These are phyloP conservation scores for Xanthoconium purpureum DNA, from an alignment of 768 basidiomycete species.

Conservation along the genomic window DNA sequence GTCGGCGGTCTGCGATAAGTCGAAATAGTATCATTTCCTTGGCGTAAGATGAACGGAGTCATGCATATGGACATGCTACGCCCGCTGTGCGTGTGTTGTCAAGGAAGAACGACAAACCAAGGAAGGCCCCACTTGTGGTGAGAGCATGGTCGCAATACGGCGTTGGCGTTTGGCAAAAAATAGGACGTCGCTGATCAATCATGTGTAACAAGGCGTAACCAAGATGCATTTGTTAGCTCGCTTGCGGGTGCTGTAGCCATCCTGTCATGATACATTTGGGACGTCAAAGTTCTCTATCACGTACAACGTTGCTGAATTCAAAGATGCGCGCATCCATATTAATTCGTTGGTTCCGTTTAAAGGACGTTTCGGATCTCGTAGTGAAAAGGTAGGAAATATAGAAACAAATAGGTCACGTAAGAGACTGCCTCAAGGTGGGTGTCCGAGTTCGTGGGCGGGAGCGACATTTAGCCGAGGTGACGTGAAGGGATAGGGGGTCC, in stretches of 20 bases:
- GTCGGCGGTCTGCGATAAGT: background rate
- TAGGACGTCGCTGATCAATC: too few species aligned
- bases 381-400: background rate
- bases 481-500: slow-evolving; percentile 1
- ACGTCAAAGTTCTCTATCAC: background rate
- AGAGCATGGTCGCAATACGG: too few species aligned
- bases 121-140: too few species aligned
- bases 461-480: slow-evolving; percentile 9
- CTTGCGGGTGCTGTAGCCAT: too few species aligned
- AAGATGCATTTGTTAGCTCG: too few species aligned
- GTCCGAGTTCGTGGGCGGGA: slow-evolving; percentile 4
- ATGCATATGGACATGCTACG: background rate
- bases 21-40: too few species aligned
- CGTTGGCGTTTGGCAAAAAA: too few species aligned
- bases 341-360: background rate
- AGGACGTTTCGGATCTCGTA: slow-evolving; percentile 10
- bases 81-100: background rate
- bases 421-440: background rate
- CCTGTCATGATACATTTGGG: too few species aligned
- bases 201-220: background rate
- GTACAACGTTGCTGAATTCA: background rate
- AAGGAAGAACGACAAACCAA: background rate
- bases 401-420: slow-evolving; percentile 5
- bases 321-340: background rate
- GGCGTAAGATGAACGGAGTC: background rate